Evolutionary conservation across 78 protist genomes (phyloP).

Genomic region (Mastigamoeba balamuthi): DNA sequence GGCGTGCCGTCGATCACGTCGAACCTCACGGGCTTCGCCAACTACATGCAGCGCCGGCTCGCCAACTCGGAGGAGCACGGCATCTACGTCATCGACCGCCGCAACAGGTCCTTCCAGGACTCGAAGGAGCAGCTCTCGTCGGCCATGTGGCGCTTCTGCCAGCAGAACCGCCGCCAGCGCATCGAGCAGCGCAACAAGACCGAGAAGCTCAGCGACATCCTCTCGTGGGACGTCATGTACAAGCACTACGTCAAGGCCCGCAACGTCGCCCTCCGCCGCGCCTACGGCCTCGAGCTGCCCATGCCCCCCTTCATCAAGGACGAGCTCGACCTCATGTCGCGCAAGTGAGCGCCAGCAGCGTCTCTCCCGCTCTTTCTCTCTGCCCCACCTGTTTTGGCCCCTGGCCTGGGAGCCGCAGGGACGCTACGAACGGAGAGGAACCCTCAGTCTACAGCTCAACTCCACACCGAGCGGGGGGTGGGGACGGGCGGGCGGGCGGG

Average conservation of each 20-base stretch:
- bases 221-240: constrained; percentile 36
- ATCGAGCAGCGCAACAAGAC: constrained; percentile 62
- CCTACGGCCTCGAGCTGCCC: constrained; percentile 4
- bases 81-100: constrained; percentile 59
- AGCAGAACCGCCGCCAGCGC: constrained; percentile 32
- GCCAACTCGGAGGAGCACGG: constrained; percentile 37
- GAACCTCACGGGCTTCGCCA: constrained; percentile 70
- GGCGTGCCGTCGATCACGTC: constrained; percentile 72
- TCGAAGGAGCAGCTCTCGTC: constrained; percentile 52
- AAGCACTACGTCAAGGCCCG: constrained; percentile 40
- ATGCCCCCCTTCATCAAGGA: constrained; percentile 17
- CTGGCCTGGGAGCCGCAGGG: too few relatives aligned
- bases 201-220: constrained; percentile 47
- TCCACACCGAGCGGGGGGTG: too few relatives aligned
- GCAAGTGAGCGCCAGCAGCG: too few relatives aligned
- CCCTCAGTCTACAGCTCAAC: too few relatives aligned
- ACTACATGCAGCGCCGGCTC: constrained; percentile 28
- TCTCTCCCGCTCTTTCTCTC: too few relatives aligned
- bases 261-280: constrained; percentile 28
- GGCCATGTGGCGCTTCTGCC: constrained; percentile 38
- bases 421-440: too few relatives aligned
- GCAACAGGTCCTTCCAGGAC: constrained; percentile 52
- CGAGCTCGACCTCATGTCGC: too few relatives aligned
- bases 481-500: too few relatives aligned
- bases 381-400: too few relatives aligned